These are phyloP conservation scores for Ceratocystiopsis sp. DNA, from an alignment of 2,329 filamentous ascomycete genomes.

Conservation along the genomic window DNA sequence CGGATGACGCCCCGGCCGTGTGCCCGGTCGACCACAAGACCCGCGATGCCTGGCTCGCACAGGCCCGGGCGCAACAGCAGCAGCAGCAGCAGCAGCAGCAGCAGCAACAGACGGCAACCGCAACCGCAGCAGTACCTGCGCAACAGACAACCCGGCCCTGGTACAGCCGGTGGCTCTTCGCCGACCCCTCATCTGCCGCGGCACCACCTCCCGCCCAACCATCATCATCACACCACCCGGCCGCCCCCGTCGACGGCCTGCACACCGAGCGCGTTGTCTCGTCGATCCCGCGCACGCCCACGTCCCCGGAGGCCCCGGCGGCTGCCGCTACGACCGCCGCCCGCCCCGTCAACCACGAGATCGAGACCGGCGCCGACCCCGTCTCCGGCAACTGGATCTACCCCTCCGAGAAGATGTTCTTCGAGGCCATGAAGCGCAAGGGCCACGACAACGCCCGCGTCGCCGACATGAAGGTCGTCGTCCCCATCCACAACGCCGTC, in stretches of 20 bases:
- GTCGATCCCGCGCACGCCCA: conserved; percentile 47
- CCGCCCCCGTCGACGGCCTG: conserved; percentile 22
- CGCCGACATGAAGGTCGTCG: conserved; percentile 74
- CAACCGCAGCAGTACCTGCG: neutral
- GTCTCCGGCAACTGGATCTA: conserved; percentile 87
- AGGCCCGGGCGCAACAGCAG: conserved; percentile 36
- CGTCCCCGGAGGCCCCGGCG: neutral
- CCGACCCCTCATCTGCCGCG: conserved; percentile 27
- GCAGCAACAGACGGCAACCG: too few species aligned
- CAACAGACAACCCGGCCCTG: neutral
- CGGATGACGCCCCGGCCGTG: conserved; percentile 1
- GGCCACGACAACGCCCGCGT: conserved; percentile 53
- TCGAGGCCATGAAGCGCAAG: conserved; percentile 90
- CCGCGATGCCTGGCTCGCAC: conserved; percentile 69
- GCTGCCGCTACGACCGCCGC: conserved; percentile 17
- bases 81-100: neutral
- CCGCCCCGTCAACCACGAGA: conserved; percentile 49
- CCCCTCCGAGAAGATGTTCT: conserved; percentile 93
- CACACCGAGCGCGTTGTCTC: conserved; percentile 57
- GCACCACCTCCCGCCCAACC: too few species aligned
- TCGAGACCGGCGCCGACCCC: conserved; percentile 55
- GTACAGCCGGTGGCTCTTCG: conserved; percentile 20
- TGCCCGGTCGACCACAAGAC: conserved; percentile 89
- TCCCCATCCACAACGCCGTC: conserved; percentile 95
- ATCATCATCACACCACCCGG: neutral